Base-by-base conservation (phyloP, 768 basidiomycete genomes). In the Asterophora parasitica region DNA sequence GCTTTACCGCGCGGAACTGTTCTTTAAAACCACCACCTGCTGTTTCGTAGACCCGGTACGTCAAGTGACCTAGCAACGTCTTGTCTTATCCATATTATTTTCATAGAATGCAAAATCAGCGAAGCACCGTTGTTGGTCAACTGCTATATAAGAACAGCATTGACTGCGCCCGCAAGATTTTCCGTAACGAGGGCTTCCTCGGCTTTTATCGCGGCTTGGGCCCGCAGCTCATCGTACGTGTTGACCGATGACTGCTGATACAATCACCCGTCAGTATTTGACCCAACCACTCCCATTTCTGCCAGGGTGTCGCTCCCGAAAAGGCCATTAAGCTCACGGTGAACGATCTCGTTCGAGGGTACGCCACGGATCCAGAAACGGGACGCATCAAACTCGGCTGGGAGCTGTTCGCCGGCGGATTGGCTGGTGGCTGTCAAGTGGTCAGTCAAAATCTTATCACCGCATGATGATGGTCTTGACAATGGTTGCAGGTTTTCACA, bases 271-370 rank as follows among this genome's bases (percentile, higher is more conserved):
- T 4, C 32, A 23, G 23, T n/a, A n/a, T 32, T 31, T 32, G 49
- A 37, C 27, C 48, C 52, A 23, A 47, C 32, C 26, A 35, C 17
- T 31, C 11, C 27, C 42, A 42, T 54, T 15, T 31, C 11, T 28
- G 44, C 40, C 53, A 94, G 92, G 92, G 92, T 51, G 91, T 96
- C 41, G 92, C 92, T 28, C 92, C 92, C 9, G 92, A 96, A 67
- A 96, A 96, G 72, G 96, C 96, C 9, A 96, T 99, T 68, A 99
- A 99, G 65, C 69, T 99, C 51, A 96, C 96, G 2, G 87, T 99
- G 40, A 98, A 97, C 69, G 95, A 96, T 61, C 68, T 95, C 46
- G 75, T 99, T 17, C 83, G 96, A 28, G 74, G 79, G 19, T 78
- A 81, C 42, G 83, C 85, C 8, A 95, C 82, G 69, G 93, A 99